Evolutionary conservation across 2,329 filamentous ascomycete species (phyloP).

Genomic region (Allantophomopsis lycopodina): DNA sequence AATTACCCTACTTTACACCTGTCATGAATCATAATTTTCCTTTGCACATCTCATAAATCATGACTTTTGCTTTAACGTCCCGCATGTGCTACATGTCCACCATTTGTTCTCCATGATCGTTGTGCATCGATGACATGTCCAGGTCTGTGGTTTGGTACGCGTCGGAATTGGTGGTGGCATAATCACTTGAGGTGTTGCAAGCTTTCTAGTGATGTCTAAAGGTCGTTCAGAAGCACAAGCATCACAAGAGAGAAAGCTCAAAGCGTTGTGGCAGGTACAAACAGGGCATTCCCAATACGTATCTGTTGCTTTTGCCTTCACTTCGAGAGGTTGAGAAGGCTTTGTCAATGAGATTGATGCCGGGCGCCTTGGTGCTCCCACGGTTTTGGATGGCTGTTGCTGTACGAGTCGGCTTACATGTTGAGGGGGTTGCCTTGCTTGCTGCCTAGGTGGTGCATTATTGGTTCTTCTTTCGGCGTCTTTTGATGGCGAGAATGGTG

Average conservation of each 20-base stretch:
- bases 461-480: no score
- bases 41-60: background rate
- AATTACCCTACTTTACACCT: no score
- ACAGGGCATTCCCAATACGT: conserved; percentile 34
- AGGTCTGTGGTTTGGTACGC: conserved; percentile 15
- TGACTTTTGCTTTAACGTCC: conserved; percentile 37
- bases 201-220: conserved; percentile 14
- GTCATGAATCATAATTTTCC: background rate
- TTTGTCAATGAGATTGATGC: background rate
- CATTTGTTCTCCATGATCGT: conserved; percentile 36
- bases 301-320: conserved; percentile 1
- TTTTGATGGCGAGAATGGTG: conserved; percentile 1
- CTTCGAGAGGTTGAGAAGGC: conserved; percentile 1
- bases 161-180: conserved; percentile 3
- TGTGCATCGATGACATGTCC: conserved; percentile 38
- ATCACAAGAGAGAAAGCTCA: conserved; percentile 36
- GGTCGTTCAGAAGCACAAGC: conserved; percentile 35
- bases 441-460: background rate
- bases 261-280: conserved; percentile 43
- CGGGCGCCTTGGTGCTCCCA: background rate
- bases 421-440: background rate
- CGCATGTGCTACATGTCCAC: conserved; percentile 43
- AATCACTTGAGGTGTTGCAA: conserved; percentile 4
- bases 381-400: background rate
- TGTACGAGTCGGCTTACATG: background rate